Percentiles rank a stretch among this genome's conserved stretches.
Conservation (phyloP, 148 eudicot species). For the Polygonum maritimum region DNA sequence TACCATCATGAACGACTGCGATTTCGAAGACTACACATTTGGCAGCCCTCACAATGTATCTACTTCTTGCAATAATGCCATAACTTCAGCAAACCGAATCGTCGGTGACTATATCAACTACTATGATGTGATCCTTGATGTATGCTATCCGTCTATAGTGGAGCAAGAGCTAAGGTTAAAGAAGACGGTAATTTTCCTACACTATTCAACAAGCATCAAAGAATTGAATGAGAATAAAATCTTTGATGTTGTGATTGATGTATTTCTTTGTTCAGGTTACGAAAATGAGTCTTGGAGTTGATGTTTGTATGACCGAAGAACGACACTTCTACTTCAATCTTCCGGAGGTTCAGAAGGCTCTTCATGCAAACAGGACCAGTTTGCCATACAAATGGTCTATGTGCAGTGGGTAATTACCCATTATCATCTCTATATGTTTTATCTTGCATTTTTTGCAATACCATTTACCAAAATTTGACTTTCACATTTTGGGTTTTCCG, state of each 20-base stretch:
- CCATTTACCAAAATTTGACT: neutral
- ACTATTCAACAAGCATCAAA: neutral
- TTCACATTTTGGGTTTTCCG: neutral
- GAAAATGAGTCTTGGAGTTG: constrained; percentile 81
- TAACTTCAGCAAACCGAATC: constrained; percentile 48
- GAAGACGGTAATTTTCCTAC: constrained; percentile 41
- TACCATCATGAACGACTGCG: constrained; percentile 65
- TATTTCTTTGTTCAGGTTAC: constrained; percentile 47
- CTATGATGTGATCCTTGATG: constrained; percentile 88
- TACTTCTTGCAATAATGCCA: constrained; percentile 49
- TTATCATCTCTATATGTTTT: neutral
- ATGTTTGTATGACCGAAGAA: constrained; percentile 84
- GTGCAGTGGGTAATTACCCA: constrained; percentile 59
- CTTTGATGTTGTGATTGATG: neutral
- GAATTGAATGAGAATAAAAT: neutral
- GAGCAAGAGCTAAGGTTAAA: constrained; percentile 71
- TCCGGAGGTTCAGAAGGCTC: constrained; percentile 91
- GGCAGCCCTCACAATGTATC: constrained; percentile 60
- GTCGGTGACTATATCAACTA: constrained; percentile 65
- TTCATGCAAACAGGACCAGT: constrained; percentile 87
- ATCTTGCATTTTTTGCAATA: neutral
- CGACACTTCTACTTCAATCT: constrained; percentile 79
- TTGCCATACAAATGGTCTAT: constrained; percentile 81
- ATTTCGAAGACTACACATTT: constrained; percentile 72
- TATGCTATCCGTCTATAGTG: constrained; percentile 82